Base-by-base conservation (phyloP, 1,139 yeast genomes). In the Scheffersomyces illinoinensis region DNA sequence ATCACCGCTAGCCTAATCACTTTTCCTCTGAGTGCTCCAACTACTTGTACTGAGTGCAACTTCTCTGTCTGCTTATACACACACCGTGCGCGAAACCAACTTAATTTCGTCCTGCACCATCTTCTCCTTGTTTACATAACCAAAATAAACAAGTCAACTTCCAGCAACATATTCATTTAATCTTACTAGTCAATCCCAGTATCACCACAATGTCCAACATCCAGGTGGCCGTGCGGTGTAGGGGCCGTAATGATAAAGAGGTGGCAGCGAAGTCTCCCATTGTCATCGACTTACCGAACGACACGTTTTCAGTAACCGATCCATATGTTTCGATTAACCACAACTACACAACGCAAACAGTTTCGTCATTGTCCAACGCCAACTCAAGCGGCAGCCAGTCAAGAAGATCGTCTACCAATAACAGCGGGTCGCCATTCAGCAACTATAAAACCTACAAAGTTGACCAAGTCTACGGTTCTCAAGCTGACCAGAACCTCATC, bases 181-280 rank as follows among this genome's bases (percentile, higher is more conserved):
- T 33, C 43, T 33, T 33, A 12, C 43, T 12, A 17, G 43, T 33
- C 43, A 14, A 7, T 33, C 43, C 43, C 43, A 33, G 6, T 33
- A 17, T 33, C 50, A 24, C 49, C 54, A 62, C 57, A 61, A 74
- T 76, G 79, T 74, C 80, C 49, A 78, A 90, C 68, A 90, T 91
- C 57, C 89, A 89, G 66, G 98, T 93, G 26, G 91, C 91, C 2
- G 97, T 93, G 26, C 84, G 98, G 64, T 93, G 98, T 71, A 82
- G 98, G 57, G 96, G 91, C 2, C 79, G 98, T 53, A 91, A 86
- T 66, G 80, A 83, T 50, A 84, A 89, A 56, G 98, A 93, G 68
- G 79, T 89, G 10, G 78, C 79, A 43, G 86, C 90, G 18, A 90
- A 89, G 64, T 87, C 93, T 56, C 88, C 93, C 2, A 88, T 89